Evolutionary conservation across 441 rosid species (phyloP), one percentile per base, ranked within the genome.

Genomic region (Aleurites moluccanus): DNA sequence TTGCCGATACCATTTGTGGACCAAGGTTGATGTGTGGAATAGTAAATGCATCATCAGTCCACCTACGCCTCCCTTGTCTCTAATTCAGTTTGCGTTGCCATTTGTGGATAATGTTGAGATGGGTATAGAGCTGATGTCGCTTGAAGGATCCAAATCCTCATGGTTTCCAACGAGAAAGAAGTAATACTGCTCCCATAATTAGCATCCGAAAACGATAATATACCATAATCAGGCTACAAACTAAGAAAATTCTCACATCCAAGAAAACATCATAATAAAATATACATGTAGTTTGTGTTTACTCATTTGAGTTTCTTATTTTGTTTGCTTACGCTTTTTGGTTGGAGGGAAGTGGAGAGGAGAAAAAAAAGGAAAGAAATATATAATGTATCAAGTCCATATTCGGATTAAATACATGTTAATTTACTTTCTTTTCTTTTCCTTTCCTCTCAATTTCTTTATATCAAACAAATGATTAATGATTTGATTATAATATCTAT

Each of bases 11-110:
- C n/a, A n/a, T n/a, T n/a, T n/a, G n/a, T n/a, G n/a, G n/a, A n/a
- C n/a, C n/a, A n/a, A n/a, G 81, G 65, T 83, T 81, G 69, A 92
- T 88, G 72, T 91, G 89, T 70, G 98, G 99, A 67, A 94, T 98
- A 75, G 93, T 83, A 73, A 90, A 94, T 65, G 73, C 83, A 83
- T 94, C 97, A 42, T 91, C 89, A 16, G 73, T 27, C 79, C 80
- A 60, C 62, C 87, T 84, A 74, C 79, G 57, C 69, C 60, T 86
- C 92, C 75, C 84, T 85, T 63, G 85, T 70, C 50, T 84, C 90
- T 69, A 83, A 80, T n/a, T 83, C 91, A 72, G 71, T 71, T 72
- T 82, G 80, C 18, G 73, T 74, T 2, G 76, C 83, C 6, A 65
- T 72, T 75, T 79, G 83, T 64, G 85, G 77, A 72, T 74, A 76